Base-by-base conservation (phyloP, 164 flowering plant species). In the Chloranthus sessilifolius region DNA sequence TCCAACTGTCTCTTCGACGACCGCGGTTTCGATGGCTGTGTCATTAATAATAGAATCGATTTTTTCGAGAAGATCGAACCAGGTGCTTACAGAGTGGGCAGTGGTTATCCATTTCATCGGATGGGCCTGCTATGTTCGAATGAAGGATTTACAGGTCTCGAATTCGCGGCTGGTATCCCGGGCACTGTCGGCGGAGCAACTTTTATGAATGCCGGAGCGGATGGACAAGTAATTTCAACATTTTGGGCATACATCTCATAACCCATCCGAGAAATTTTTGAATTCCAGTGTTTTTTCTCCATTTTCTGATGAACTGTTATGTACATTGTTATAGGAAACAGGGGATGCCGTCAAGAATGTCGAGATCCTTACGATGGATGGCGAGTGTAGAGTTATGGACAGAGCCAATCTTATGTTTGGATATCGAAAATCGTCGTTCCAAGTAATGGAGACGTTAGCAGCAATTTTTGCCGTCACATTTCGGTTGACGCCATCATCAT, bases 141-240 rank as follows among this genome's bases (percentile, higher is more conserved):
- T 29, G 78, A 71, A 33, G 80, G 77, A 10, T 67, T 69, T 30
- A 25, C 68, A 0, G 76, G 80, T n/a, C 79, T 76, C 27, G 77
- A 79, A 60, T 76, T 79, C 43, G 74, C 79, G 14, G 74, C 59
- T 21, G 85, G 79, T 12, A 58, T 79, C 56, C 81, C 79, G n/a
- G 76, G 73, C 2, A 76, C 75, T 14, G 75, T 74, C 0, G 74
- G 81, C 1, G 76, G 79, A 29, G 81, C 81, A 30, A 52, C 52
- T 27, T 79, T 53, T 41, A 76, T 76, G 81, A 79, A 74, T 62
- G 81, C 79, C 7, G 85, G 85, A 28, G 78, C 78, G 11, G 61
- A 70, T 60, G 70, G 76, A 6, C 77, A 76, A 69, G 78, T 70
- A 47, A 24, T n/a, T 26, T 5, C 35, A 14, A 1, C 24, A 12